phyloP scores from a whole-genome alignment of 2,329 filamentous ascomycete genomes.

The Monosporascus cannonballus region DNA sequence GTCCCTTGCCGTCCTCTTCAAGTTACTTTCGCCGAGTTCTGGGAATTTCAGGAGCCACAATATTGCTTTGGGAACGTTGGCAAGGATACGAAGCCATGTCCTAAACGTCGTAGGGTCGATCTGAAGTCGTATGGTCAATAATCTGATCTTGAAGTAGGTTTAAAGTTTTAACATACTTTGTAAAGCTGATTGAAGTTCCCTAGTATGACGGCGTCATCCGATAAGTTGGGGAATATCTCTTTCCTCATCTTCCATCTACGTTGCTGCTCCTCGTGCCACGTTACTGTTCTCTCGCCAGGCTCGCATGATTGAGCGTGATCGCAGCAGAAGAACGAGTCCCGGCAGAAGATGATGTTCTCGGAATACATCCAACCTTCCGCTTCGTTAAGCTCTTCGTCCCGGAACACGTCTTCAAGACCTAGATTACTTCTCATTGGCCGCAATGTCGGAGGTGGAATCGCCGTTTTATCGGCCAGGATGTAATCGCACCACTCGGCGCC shows the following conservation, averaged over 20 bases:
- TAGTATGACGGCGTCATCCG: conserved; percentile 81
- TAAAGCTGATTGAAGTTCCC: conserved; percentile 99
- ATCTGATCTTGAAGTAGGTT: not conserved
- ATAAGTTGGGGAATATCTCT: conserved; percentile 76
- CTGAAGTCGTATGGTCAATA: conserved; percentile 37
- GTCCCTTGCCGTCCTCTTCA: conserved; percentile 68
- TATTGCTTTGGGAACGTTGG: conserved; percentile 77
- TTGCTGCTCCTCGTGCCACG: conserved; percentile 78
- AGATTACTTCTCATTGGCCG: conserved; percentile 73
- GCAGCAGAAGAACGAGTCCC: conserved; percentile 96
- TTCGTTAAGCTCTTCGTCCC: conserved; percentile 60
- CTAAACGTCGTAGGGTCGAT: conserved; percentile 97
- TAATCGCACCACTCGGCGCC: conserved; percentile 99
- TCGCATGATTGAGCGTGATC: conserved; percentile 92
- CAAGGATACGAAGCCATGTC: conserved; percentile 87
- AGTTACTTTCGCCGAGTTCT: conserved; percentile 81
- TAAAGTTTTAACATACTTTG: conserved; percentile 57
- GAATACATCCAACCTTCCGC: conserved; percentile 86
- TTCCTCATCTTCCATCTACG: conserved; percentile 90
- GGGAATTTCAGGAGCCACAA: conserved; percentile 97
- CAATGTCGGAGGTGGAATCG: conserved; percentile 75
- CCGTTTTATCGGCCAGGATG: conserved; percentile 81
- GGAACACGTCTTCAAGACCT: conserved; percentile 63
- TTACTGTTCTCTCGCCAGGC: conserved; percentile 56
- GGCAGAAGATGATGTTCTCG: conserved; percentile 92